These are phyloP conservation scores for Termitomyces sp. DNA, from an alignment of 768 basidiomycete genomes.

Conservation along the genomic window DNA sequence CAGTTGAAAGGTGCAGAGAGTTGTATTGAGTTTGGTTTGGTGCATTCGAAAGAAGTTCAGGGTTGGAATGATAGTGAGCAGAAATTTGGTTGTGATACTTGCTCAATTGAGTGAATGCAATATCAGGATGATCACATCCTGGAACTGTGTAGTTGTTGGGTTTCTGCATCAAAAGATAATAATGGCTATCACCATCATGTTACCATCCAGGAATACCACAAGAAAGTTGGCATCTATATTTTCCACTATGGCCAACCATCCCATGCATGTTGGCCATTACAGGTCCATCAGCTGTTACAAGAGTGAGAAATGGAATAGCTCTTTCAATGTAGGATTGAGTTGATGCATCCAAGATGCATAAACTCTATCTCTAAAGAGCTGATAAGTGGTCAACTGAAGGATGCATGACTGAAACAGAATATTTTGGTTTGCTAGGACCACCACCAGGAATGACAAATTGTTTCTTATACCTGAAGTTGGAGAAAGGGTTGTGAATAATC, in stretches of 20 bases:
- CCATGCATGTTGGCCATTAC: conserved; percentile 22
- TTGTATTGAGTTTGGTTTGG: background rate
- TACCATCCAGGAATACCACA: conserved; percentile 23
- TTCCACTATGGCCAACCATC: conserved; percentile 26
- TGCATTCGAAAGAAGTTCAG: conserved; percentile 15
- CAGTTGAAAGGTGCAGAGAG: background rate
- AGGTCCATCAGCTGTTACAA: conserved; percentile 28
- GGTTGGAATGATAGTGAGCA: conserved; percentile 12
- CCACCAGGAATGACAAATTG: conserved; percentile 4
- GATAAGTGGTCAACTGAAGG: conserved; percentile 22
- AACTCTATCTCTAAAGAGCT: conserved; percentile 21
- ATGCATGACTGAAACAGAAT: conserved; percentile 10
- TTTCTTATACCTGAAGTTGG: conserved; percentile 12
- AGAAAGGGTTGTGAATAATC: conserved; percentile 19
- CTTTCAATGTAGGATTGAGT: conserved; percentile 6
- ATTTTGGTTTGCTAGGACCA: conserved; percentile 16
- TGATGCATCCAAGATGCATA: conserved; percentile 26
- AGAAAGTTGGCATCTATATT: conserved; percentile 28
- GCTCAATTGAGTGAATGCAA: conserved; percentile 12
- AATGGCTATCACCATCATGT: conserved; percentile 14
- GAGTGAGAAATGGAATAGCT: conserved; percentile 15
- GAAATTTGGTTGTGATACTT: background rate
- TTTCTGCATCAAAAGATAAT: conserved; percentile 23
- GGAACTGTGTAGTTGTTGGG: conserved; percentile 21
- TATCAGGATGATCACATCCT: conserved; percentile 20